Conservation (phyloP, 805 yeast species). For the Clavispora vitiphila region DNA sequence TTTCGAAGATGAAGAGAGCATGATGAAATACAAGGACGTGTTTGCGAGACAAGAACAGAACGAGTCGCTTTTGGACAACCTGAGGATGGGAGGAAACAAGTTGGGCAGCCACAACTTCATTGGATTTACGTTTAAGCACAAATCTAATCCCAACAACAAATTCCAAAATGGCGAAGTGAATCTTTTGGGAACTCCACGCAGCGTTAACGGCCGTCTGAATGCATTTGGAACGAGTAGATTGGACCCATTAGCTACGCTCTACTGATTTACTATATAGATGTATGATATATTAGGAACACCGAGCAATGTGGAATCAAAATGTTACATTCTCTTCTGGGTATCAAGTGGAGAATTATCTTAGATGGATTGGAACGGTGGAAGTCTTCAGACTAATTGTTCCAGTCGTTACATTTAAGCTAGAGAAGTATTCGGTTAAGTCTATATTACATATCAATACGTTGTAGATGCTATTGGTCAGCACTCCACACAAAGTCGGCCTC, state of each 20-base stretch:
- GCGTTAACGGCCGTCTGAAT: not conserved
- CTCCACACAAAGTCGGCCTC: constrained; percentile 59
- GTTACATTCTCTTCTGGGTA: no score
- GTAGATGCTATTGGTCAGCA: not conserved
- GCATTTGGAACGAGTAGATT: constrained; percentile 22
- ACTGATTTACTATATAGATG: constrained; percentile 14
- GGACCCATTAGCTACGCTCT: constrained; percentile 42
- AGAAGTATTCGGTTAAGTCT: no score
- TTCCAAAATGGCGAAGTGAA: constrained; percentile 35
- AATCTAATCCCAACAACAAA: constrained; percentile 51
- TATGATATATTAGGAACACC: not conserved
- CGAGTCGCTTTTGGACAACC: constrained; percentile 64
- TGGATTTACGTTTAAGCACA: constrained; percentile 95
- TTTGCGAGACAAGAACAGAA: constrained; percentile 85
- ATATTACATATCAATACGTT: not conserved
- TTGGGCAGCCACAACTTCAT: constrained; percentile 53
- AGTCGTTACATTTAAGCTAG: no score
- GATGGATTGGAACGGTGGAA: no score
- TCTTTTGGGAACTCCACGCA: constrained; percentile 23
- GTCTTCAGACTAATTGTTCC: no score
- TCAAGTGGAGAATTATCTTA: no score
- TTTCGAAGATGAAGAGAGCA: constrained; percentile 90
- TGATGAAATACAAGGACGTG: constrained; percentile 97
- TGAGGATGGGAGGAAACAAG: constrained; percentile 51
- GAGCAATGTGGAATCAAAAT: no score